Evolutionary conservation across 306 rosid genomes (phyloP), one percentile per base, ranked within the genome.

Genomic region (Cucurbita argyrosperma): DNA sequence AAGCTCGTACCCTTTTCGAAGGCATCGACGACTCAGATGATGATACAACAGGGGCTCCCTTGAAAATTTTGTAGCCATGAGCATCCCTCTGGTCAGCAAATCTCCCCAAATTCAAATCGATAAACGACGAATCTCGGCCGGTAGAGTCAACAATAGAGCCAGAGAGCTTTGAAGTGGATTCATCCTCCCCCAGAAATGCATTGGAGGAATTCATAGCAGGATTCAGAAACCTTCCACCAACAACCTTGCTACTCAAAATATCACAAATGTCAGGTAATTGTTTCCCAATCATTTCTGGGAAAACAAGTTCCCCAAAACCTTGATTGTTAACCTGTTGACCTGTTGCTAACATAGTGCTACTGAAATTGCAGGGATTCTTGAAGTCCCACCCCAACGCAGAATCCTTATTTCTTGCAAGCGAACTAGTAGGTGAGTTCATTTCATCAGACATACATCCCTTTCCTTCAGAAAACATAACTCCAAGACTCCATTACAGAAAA

Each of bases 31-130:
- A 88, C 59, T 79, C 90, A 0, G 88, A 83, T 0, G 98, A 90
- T 58, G 91, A 87, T 78, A 88, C 76, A 23, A 85, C 37, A 4
- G 86, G 73, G 39, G 51, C 59, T 74, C 83, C 90, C 78, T 80
- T 84, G 6, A 87, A 77, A 61, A 86, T 75, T 74, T 82, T 74
- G 16, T 76, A 76, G 68, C 40, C 78, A 67, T 42, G 57, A 42
- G 71, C 75, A 75, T 83, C 90, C 62, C 82, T 76, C 53, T 76
- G 85, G 83, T 87, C 90, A 53, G 77, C 77, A 80, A 92, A 84
- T 38, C 82, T 53, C 37, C 96, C 97, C 19, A 92, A 84, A 78
- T 92, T 90, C 83, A 92, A 90, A 79, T 88, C 96, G 77, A 92
- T 76, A 74, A 90, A 85, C 8, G 96, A 80, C 2, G 76, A 87